Evolutionary conservation across 345 rosid genomes (phyloP).

Genomic region (Lumnitzera littorea): DNA sequence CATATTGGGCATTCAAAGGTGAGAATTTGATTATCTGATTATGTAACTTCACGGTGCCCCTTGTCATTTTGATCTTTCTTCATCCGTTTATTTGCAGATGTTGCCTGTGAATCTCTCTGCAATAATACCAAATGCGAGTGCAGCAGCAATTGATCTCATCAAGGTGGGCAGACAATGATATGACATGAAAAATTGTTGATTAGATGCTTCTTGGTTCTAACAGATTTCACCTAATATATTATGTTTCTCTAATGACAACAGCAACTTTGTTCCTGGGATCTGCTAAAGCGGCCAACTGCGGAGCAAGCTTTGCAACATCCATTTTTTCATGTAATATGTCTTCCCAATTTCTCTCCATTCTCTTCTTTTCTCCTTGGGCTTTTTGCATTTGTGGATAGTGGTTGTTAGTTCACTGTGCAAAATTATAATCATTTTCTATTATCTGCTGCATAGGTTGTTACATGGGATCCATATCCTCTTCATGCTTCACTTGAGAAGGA

Average conservation of each 20-base stretch:
- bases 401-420: constrained; percentile 1
- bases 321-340: constrained; percentile 63
- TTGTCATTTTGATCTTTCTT: constrained; percentile 3
- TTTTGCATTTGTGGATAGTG: too few species aligned
- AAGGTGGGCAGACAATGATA: constrained; percentile 32
- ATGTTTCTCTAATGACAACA: constrained; percentile 15
- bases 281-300: constrained; percentile 79
- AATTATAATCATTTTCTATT: constrained; percentile 15
- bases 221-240: not conserved
- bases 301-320: constrained; percentile 87
- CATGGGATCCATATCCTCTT: constrained; percentile 54
- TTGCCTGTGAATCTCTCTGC: constrained; percentile 51
- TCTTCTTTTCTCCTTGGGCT: not conserved
- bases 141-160: constrained; percentile 80
- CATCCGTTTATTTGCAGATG: constrained; percentile 33
- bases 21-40: constrained; percentile 6
- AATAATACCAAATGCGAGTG: constrained; percentile 68
- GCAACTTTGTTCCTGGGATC: constrained; percentile 93
- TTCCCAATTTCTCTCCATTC: constrained; percentile 7
- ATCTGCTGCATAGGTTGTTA: constrained; percentile 38
- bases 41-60: not conserved
- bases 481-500: constrained; percentile 70
- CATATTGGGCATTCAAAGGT: constrained; percentile 60
- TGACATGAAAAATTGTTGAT: not conserved
- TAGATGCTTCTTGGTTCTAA: not conserved